These are phyloP conservation scores for Aspergillus floridensis DNA, from an alignment of 2,329 filamentous ascomycete genomes.

Conservation along the genomic window DNA sequence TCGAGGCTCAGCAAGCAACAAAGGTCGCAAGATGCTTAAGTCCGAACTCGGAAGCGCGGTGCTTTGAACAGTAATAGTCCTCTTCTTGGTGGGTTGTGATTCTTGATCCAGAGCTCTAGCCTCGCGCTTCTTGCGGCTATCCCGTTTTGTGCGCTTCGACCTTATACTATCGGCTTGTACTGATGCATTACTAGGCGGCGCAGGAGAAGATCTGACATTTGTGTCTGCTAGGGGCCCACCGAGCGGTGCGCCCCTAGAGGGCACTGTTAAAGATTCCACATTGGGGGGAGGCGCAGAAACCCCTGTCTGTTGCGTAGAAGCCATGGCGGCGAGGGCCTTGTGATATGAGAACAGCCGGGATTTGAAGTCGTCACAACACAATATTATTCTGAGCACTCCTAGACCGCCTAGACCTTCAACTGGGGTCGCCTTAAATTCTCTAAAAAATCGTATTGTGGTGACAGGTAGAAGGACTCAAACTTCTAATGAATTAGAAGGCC, in stretches of 20 bases:
- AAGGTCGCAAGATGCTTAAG: conserved; percentile 40
- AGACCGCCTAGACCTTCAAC: not conserved
- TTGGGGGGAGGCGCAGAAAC: conserved; percentile 38
- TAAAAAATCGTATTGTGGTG: not conserved
- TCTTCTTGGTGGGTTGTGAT: conserved; percentile 37
- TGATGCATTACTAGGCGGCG: conserved; percentile 29
- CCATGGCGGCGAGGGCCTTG: conserved; percentile 21
- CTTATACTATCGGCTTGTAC: conserved; percentile 30
- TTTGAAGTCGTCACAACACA: too few relatives aligned
- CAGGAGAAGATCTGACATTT: conserved; percentile 35
- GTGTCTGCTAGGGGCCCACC: conserved; percentile 29
- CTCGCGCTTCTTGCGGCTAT: conserved; percentile 45
- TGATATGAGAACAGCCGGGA: not conserved
- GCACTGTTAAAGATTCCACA: conserved; percentile 35
- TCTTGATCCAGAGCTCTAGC: conserved; percentile 43
- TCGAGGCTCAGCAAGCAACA: conserved; percentile 41
- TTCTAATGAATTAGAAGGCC: too few relatives aligned
- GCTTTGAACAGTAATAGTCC: conserved; percentile 27
- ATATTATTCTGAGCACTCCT: too few relatives aligned
- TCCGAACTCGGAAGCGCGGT: conserved; percentile 38
- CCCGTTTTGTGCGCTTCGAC: conserved; percentile 43
- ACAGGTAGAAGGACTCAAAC: too few relatives aligned
- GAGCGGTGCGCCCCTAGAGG: conserved; percentile 29
- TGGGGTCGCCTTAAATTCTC: not conserved
- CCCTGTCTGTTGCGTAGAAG: conserved; percentile 31